Evolutionary conservation across 768 basidiomycete species (phyloP).

Genomic region (Xerocomellus chrysenteron): DNA sequence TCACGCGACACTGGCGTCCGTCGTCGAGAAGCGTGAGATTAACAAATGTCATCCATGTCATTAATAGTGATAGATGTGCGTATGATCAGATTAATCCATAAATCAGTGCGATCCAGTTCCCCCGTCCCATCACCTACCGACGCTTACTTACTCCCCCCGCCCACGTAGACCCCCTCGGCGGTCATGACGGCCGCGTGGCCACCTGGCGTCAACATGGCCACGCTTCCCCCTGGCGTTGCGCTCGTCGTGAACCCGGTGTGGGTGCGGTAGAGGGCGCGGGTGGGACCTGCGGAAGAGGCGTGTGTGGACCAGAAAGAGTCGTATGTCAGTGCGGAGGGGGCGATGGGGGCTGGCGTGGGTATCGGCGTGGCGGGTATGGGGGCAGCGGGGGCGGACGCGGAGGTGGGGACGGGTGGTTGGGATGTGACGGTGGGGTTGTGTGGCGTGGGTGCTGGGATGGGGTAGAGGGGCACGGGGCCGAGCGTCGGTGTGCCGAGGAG

Average conservation of each 20-base stretch:
- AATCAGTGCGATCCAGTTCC: not conserved
- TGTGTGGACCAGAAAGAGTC: conserved; percentile 66
- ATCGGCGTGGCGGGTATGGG: conserved; percentile 6
- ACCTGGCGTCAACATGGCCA: conserved; percentile 34
- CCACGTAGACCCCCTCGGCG: conserved; percentile 33
- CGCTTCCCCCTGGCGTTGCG: conserved; percentile 24
- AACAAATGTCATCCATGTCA: conserved; percentile 5
- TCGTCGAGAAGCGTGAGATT: not conserved
- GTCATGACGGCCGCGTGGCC: conserved; percentile 33
- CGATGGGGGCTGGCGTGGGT: conserved; percentile 4
- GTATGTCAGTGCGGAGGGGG: conserved; percentile 46
- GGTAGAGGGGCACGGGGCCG: not conserved
- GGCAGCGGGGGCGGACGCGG: not conserved
- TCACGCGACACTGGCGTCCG: no score
- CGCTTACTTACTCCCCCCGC: conserved; percentile 17
- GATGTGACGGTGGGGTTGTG: not conserved
- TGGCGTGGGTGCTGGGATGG: not conserved
- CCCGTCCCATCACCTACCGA: not conserved
- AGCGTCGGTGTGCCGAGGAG: not conserved
- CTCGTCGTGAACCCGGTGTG: conserved; percentile 30
- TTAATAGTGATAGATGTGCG: conserved; percentile 20
- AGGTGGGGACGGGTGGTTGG: not conserved
- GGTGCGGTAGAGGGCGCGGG: conserved; percentile 31
- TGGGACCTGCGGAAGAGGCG: conserved; percentile 29
- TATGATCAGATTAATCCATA: conserved; percentile 28